Evolutionary conservation across 2,329 filamentous ascomycete species (phyloP).

Genomic region (Paracorniculantispora psalliotae): DNA sequence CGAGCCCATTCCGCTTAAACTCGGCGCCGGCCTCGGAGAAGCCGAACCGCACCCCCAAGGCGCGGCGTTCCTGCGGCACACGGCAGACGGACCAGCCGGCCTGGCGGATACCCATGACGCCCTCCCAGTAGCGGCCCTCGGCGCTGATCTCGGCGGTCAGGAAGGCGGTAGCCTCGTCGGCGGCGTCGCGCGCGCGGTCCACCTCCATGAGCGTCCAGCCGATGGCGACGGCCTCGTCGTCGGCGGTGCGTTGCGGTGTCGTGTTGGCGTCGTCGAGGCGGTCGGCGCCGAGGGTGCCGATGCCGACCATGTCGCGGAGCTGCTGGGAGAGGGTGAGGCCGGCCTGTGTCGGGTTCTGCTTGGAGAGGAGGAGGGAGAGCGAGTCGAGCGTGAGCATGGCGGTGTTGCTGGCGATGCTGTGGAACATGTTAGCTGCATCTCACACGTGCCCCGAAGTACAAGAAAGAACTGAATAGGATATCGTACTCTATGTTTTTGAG

Average conservation of each 20-base stretch:
- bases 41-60: constrained; percentile 81
- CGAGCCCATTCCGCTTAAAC: constrained; percentile 68
- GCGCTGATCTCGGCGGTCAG: constrained; percentile 71
- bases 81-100: constrained; percentile 83
- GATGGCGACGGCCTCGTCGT: constrained; percentile 52
- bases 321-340: constrained; percentile 63
- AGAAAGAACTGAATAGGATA: not conserved
- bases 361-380: constrained; percentile 77
- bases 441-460: not conserved
- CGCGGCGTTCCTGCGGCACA: constrained; percentile 66
- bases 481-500: constrained; percentile 54
- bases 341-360: constrained; percentile 67
- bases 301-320: constrained; percentile 65
- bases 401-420: constrained; percentile 43
- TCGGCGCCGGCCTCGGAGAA: constrained; percentile 68
- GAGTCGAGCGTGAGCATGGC: constrained; percentile 72
- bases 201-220: constrained; percentile 79
- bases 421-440: not conserved
- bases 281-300: constrained; percentile 68
- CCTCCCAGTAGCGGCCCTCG: constrained; percentile 85
- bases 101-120: constrained; percentile 74
- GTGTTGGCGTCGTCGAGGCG: constrained; percentile 57
- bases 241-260: constrained; percentile 48
- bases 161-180: constrained; percentile 65
- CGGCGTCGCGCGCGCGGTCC: constrained; percentile 66